Percentiles rank a stretch among this genome's conserved stretches.
Conservation (phyloP, 192 early-diverging fungal genomes). For the Spinellus fusiger region DNA sequence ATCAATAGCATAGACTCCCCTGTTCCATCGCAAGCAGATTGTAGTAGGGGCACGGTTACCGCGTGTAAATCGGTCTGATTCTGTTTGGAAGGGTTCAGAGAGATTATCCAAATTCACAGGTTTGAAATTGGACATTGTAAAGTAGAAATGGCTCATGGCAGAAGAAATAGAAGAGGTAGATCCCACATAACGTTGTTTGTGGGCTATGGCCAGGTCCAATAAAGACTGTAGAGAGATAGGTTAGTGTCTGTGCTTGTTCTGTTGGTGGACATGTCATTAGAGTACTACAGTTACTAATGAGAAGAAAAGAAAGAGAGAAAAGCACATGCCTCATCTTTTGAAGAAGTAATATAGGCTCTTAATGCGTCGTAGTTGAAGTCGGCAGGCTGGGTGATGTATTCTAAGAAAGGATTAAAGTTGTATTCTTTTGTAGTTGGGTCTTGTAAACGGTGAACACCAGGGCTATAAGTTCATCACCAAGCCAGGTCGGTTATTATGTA, state of each 20-base stretch:
- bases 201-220: constrained; percentile 40
- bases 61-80: constrained; percentile 53
- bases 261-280: neutral
- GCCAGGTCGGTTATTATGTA: neutral
- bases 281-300: neutral
- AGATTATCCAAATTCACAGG: constrained; percentile 53
- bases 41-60: constrained; percentile 61
- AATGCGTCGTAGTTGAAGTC: constrained; percentile 80
- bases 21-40: constrained; percentile 59
- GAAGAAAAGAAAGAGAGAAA: neutral
- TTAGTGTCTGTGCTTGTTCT: neutral
- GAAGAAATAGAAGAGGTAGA: constrained; percentile 89
- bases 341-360: constrained; percentile 75
- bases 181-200: constrained; percentile 58
- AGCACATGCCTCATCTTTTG: constrained; percentile 51
- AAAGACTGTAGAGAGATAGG: constrained; percentile 22
- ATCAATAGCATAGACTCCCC: constrained; percentile 80
- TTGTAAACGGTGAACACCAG: constrained; percentile 76
- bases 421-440: constrained; percentile 68
- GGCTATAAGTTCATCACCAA: constrained; percentile 34
- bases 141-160: constrained; percentile 71
- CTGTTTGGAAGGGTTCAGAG: constrained; percentile 53
- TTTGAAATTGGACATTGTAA: constrained; percentile 58
- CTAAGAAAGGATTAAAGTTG: constrained; percentile 79
- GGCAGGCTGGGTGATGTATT: constrained; percentile 68